phyloP scores from a whole-genome alignment of 495 filamentous ascomycete species.

The Penicillium ucsense region DNA sequence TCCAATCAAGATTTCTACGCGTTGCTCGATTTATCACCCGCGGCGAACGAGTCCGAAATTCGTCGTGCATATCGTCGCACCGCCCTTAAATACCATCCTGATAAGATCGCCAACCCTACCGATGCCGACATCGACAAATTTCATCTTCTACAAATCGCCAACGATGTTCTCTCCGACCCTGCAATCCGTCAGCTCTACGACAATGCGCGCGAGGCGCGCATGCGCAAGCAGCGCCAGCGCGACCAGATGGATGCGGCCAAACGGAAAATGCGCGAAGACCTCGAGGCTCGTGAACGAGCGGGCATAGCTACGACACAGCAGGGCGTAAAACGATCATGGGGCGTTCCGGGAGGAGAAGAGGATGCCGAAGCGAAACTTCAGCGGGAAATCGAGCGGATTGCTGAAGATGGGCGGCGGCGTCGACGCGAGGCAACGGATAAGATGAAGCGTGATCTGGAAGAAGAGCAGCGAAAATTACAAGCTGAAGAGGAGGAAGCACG shows the following conservation, averaged over 20 bases:
- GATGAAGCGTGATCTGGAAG: conserved; percentile 39
- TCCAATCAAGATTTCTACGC: conserved; percentile 74
- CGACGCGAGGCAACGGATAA: conserved; percentile 41
- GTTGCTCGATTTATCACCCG: conserved; percentile 58
- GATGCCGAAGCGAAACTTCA: conserved; percentile 49
- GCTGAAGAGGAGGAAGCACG: conserved; percentile 29
- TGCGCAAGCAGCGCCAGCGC: conserved; percentile 51
- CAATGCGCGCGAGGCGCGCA: conserved; percentile 51
- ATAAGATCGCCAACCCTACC: conserved; percentile 56
- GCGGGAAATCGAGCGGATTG: conserved; percentile 50
- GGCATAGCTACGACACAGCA: conserved; percentile 21
- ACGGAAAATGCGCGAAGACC: conserved; percentile 65
- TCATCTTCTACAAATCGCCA: conserved; percentile 60
- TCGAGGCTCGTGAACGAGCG: conserved; percentile 52
- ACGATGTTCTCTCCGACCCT: conserved; percentile 60
- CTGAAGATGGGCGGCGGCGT: conserved; percentile 51
- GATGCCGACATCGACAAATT: conserved; percentile 58
- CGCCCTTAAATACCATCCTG: conserved; percentile 84
- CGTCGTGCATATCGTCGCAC: conserved; percentile 82
- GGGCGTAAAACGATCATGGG: conserved; percentile 40
- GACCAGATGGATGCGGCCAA: conserved; percentile 58
- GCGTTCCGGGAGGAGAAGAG: conserved; percentile 27
- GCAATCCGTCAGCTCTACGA: conserved; percentile 57
- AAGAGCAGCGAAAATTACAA: conserved; percentile 33
- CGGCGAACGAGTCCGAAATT: conserved; percentile 60